Percentiles rank a stretch among this genome's conserved stretches.
Conservation (phyloP, 768 basidiomycete genomes). For the Mycena maculata region DNA sequence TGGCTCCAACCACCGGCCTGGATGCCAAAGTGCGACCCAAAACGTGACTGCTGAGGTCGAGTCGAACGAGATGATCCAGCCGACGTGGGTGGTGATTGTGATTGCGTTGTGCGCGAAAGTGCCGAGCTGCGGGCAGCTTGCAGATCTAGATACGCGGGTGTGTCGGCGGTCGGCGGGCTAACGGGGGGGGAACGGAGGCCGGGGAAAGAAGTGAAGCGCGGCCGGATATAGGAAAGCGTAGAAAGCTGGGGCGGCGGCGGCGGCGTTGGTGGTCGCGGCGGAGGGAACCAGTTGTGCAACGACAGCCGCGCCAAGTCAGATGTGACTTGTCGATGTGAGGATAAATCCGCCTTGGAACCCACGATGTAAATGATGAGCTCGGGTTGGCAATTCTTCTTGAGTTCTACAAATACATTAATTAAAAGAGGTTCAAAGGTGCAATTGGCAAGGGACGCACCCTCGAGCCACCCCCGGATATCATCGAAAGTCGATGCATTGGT, state of each 20-base stretch:
- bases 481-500: conserved; percentile 90
- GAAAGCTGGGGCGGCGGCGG: conserved; percentile 71
- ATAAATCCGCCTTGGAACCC: conserved; percentile 90
- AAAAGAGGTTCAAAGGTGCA: conserved; percentile 23
- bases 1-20: conserved; percentile 64
- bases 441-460: conserved; percentile 63
- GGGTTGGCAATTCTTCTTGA: conserved; percentile 89
- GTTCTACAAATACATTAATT: conserved; percentile 61
- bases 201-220: conserved; percentile 80
- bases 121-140: conserved; percentile 48
- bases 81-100: conserved; percentile 59
- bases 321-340: conserved; percentile 78
- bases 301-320: conserved; percentile 86
- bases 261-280: conserved; percentile 75
- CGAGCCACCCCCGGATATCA: conserved; percentile 91
- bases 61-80: conserved; percentile 54
- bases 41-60: conserved; percentile 64
- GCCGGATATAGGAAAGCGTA: conserved; percentile 81
- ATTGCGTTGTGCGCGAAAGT: conserved; percentile 52
- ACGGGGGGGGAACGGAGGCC: conserved; percentile 72
- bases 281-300: conserved; percentile 89
- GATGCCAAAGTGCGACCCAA: conserved; percentile 66
- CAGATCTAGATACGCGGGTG: conserved; percentile 73
- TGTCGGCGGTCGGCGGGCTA: conserved; percentile 60
- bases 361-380: conserved; percentile 96